Evolutionary conservation across 1,284 basidiomycete species (phyloP).

Genomic region (Moesziomyces parantarcticus): DNA sequence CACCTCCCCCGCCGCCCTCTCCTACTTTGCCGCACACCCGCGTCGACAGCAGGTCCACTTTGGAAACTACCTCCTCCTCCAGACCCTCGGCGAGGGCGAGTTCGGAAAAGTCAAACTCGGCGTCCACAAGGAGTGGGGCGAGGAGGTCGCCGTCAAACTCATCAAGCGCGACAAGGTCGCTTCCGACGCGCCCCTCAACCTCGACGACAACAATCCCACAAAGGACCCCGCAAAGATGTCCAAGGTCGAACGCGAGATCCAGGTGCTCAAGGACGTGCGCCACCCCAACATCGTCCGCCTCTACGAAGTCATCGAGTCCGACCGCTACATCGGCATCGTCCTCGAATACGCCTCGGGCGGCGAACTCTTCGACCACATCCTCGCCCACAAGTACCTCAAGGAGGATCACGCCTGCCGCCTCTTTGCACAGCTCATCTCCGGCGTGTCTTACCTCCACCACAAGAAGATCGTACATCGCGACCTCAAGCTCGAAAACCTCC

Average conservation of each 20-base stretch:
- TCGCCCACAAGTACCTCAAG: conserved; percentile 95
- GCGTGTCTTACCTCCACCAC: conserved; percentile 98
- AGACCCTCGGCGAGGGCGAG: conserved; percentile 83
- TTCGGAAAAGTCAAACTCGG: conserved; percentile 99
- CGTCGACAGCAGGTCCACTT: conserved; percentile 67
- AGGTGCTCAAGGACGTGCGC: conserved; percentile 89
- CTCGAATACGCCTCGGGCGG: conserved; percentile 96
- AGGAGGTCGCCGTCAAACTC: conserved; percentile 99
- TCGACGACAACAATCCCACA: conserved; percentile 26
- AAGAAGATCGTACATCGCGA: conserved; percentile 99
- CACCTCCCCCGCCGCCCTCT: conserved; percentile 65
- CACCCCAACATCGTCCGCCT: conserved; percentile 98
- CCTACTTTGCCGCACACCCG: conserved; percentile 67
- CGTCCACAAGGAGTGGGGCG: conserved; percentile 89
- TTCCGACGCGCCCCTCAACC: conserved; percentile 70
- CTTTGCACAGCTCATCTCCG: conserved; percentile 97
- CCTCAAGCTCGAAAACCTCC: conserved; percentile 96
- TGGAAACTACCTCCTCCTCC: conserved; percentile 67
- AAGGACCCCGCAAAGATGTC: conserved; percentile 77
- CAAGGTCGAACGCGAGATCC: conserved; percentile 97
- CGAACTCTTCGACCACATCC: conserved; percentile 98
- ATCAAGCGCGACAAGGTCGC: conserved; percentile 94
- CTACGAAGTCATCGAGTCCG: conserved; percentile 98
- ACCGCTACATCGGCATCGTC: conserved; percentile 99
- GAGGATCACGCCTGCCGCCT: conserved; percentile 95